Evolutionary conservation across 371 early-diverging fungal genomes (phyloP).

Genomic region (Blakeslea trispora): DNA sequence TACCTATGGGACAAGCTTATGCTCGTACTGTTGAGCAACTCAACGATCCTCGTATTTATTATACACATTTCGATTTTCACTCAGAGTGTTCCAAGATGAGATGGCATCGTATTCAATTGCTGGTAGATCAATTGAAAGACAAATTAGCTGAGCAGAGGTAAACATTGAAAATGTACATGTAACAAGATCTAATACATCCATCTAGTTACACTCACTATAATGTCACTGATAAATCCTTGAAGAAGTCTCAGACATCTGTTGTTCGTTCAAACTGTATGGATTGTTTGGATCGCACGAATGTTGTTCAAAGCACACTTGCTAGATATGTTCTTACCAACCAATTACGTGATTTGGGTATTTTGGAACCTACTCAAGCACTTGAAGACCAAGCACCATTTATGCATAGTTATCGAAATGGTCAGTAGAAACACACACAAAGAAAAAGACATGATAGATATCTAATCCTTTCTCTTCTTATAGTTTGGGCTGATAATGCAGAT

Average conservation of each 20-base stretch:
- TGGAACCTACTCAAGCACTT: slow-evolving; percentile 60
- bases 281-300: slow-evolving; percentile 99
- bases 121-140: slow-evolving; percentile 69
- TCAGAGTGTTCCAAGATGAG: slow-evolving; percentile 92
- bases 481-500: slow-evolving; percentile 99
- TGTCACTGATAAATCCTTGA: slow-evolving; percentile 17
- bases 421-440: too few species aligned
- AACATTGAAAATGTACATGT: background rate
- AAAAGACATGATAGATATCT: too few species aligned
- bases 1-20: slow-evolving; percentile 81
- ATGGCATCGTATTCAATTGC: slow-evolving; percentile 78
- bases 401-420: slow-evolving; percentile 48
- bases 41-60: slow-evolving; percentile 65
- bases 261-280: slow-evolving; percentile 99
- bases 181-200: slow-evolving; percentile 10
- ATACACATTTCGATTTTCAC: slow-evolving; percentile 96
- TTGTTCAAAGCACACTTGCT: slow-evolving; percentile 93
- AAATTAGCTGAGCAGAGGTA: slow-evolving; percentile 72
- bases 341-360: slow-evolving; percentile 63
- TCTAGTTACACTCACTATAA: slow-evolving; percentile 26
- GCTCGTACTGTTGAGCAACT: slow-evolving; percentile 62
- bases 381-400: slow-evolving; percentile 53
- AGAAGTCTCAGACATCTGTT: slow-evolving; percentile 75
- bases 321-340: slow-evolving; percentile 69
- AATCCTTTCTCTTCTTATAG: too few species aligned